Evolutionary conservation across 768 basidiomycete species (phyloP), one percentile per base, ranked within the genome.

Genomic region (Auriculariales sp.): DNA sequence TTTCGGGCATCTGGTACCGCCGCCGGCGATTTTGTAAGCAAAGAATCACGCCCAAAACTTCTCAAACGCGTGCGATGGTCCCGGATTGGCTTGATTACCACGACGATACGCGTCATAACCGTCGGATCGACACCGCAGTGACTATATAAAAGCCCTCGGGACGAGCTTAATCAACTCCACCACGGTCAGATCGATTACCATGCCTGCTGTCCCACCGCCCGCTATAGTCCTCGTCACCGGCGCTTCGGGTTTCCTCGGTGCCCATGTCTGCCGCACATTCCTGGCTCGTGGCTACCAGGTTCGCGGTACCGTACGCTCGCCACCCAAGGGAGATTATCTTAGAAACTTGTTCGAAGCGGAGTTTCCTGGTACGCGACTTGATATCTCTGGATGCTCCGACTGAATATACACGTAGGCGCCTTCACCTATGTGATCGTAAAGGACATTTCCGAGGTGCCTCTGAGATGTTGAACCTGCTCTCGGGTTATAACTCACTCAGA

Each of bases 361-460:
- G 0, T 72, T 72, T 50, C 78, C 74, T 0, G 73, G 75, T 52
- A 73, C 68, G 45, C n/a, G n/a, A n/a, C n/a, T n/a, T n/a, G n/a
- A n/a, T n/a, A n/a, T n/a, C n/a, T n/a, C n/a, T n/a, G n/a, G n/a
- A n/a, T n/a, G n/a, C n/a, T n/a, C n/a, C n/a, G n/a, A n/a, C n/a
- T n/a, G n/a, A n/a, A n/a, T n/a, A n/a, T n/a, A n/a, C n/a, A n/a
- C n/a, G n/a, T n/a, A n/a, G n/a, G n/a, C n/a, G n/a, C n/a, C n/a
- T 75, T 87, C 54, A 78, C 82, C 54, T 61, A 79, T 35, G 74
- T 74, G 14, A 64, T 86, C 19, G 83, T 90, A 0, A 71, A 75
- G 44, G 86, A 92, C 56, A 82, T 90, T 53, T 68, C 68, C 5
- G 59, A 69, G 64, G 75, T 75, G n/a, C n/a, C n/a, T n/a, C n/a